Conservation (phyloP, 371 early-diverging fungal species). For the Rhizopus microsporus region DNA sequence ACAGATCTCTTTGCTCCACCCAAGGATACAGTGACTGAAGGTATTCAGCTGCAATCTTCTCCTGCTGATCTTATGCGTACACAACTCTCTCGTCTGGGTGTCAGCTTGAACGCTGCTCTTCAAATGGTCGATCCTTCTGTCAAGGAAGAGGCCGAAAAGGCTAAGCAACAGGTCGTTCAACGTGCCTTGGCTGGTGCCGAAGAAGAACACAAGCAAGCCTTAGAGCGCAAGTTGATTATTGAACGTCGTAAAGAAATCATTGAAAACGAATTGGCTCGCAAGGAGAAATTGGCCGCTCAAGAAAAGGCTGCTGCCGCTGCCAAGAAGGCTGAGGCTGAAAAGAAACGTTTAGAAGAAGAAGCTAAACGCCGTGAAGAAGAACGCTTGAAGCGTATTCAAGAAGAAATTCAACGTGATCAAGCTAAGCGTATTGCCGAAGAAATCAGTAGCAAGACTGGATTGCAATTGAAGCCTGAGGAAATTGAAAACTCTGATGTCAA, state of each 20-base stretch:
- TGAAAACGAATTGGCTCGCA: slow-evolving; percentile 77
- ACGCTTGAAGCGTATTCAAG: slow-evolving; percentile 74
- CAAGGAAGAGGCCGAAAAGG: slow-evolving; percentile 63
- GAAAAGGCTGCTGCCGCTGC: slow-evolving; percentile 69
- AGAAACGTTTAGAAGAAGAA: slow-evolving; percentile 84
- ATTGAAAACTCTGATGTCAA: slow-evolving; percentile 85
- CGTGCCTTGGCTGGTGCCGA: slow-evolving; percentile 70
- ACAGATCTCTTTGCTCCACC: slow-evolving; percentile 80
- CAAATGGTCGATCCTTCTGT: slow-evolving; percentile 83
- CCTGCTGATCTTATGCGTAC: slow-evolving; percentile 88
- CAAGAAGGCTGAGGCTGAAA: slow-evolving; percentile 88
- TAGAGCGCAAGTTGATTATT: slow-evolving; percentile 81
- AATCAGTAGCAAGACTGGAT: slow-evolving; percentile 78
- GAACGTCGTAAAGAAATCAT: slow-evolving; percentile 92
- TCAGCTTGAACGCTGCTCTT: slow-evolving; percentile 81
- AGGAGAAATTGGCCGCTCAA: slow-evolving; percentile 81
- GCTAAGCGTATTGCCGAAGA: slow-evolving; percentile 88
- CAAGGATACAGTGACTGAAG: slow-evolving; percentile 73
- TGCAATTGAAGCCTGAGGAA: slow-evolving; percentile 81
- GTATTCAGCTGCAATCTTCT: slow-evolving; percentile 84
- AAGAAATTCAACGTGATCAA: slow-evolving; percentile 83
- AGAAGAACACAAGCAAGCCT: slow-evolving; percentile 81
- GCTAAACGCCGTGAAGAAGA: slow-evolving; percentile 82
- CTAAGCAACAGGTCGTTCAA: slow-evolving; percentile 64
- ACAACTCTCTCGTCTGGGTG: slow-evolving; percentile 77